Conservation (phyloP, 805 yeast genomes). For the Pichia membranifaciens region DNA sequence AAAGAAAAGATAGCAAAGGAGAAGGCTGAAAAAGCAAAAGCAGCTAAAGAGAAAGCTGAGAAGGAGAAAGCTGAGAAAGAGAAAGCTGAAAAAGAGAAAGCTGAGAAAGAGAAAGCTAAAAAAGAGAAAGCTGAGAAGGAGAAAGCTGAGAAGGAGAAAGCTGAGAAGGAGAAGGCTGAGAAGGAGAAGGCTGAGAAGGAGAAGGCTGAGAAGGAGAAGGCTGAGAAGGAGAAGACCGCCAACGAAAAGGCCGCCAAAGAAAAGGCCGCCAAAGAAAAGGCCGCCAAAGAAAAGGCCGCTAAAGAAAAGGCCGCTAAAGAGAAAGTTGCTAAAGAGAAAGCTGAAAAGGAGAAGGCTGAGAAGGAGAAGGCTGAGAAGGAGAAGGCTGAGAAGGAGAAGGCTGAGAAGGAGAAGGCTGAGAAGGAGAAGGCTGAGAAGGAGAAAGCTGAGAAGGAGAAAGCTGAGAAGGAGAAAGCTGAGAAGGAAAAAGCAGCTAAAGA, state of each 20-base stretch:
- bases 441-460: not conserved
- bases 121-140: conserved; percentile 1
- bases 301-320: conserved; percentile 4
- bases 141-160: not conserved
- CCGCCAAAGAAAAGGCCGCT: conserved; percentile 4
- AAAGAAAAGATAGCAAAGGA: not conserved
- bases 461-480: conserved; percentile 4
- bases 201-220: conserved; percentile 7
- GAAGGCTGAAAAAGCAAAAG: not conserved
- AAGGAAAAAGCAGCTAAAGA: conserved; percentile 4
- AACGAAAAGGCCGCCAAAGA: conserved; percentile 1
- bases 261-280: not conserved
- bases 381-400: conserved; percentile 8
- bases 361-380: not conserved
- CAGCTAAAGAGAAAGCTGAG: not conserved
- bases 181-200: not conserved
- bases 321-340: conserved; percentile 1
- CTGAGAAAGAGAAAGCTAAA: not conserved
- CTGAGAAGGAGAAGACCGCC: not conserved
- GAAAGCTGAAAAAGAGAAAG: conserved; percentile 1
- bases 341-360: not conserved
- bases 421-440: conserved; percentile 1
- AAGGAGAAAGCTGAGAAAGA: not conserved
- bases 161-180: conserved; percentile 1
- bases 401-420: not conserved